phyloP scores from a whole-genome alignment of 345 rosid genomes.

The Citrus mangshanensis region DNA sequence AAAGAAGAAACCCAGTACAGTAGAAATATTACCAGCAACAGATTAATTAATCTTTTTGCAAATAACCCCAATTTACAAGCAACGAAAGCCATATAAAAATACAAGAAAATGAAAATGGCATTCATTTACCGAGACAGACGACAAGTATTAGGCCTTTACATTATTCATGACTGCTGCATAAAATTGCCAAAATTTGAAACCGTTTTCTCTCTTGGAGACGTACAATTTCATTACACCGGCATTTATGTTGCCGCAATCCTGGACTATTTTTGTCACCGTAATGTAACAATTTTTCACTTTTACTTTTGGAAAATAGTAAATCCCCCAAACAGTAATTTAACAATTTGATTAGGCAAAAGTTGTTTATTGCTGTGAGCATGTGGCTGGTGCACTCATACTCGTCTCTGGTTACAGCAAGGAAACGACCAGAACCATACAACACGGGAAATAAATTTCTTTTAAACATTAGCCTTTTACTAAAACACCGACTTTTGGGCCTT shows the following conservation, averaged over 20 bases:
- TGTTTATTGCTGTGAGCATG: background rate
- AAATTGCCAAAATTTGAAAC: background rate
- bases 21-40: background rate
- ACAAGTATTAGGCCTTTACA: background rate
- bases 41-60: background rate
- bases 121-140: background rate
- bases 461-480: constrained; percentile 20
- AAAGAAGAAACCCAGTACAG: background rate
- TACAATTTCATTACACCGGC: background rate
- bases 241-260: background rate
- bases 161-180: background rate
- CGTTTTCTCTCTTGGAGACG: too few species aligned
- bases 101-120: background rate
- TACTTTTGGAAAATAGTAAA: too few species aligned
- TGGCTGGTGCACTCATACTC: background rate
- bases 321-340: background rate
- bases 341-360: background rate
- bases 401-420: background rate
- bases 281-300: too few species aligned
- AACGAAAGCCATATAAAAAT: background rate
- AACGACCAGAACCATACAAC: background rate
- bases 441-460: background rate
- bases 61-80: background rate
- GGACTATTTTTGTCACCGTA: background rate
- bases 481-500: constrained; percentile 3